A percentile compares a stretch with the other conserved stretches of the same genome.
Evolutionary conservation across 1,284 basidiomycete genomes (phyloP).

Genomic region (Cutaneotrichosporon spelunceum): DNA sequence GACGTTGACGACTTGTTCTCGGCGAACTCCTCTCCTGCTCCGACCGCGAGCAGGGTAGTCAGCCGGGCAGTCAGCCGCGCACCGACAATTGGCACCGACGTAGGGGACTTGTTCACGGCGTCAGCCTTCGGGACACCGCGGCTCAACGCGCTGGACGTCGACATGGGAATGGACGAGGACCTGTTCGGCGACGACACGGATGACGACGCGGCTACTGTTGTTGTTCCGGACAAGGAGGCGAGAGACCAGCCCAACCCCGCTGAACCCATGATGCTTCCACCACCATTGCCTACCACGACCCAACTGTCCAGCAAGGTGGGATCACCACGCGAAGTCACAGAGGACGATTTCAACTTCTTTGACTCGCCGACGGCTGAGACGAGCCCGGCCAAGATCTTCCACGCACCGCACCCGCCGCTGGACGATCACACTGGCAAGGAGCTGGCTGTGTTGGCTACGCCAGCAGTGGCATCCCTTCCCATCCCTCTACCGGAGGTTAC

Average conservation of each 20-base stretch:
- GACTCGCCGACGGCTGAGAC: constrained; percentile 37
- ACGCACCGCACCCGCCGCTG: background rate
- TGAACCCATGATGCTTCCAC: constrained; percentile 1
- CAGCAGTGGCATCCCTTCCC: background rate
- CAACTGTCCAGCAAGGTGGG: background rate
- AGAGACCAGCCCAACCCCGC: background rate
- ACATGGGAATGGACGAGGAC: constrained; percentile 23
- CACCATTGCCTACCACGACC: background rate
- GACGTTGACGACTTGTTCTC: constrained; percentile 46
- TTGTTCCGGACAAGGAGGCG: background rate
- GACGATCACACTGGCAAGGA: constrained; percentile 9
- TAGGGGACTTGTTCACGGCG: constrained; percentile 10
- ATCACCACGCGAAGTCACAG: constrained; percentile 29
- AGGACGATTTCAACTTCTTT: constrained; percentile 50
- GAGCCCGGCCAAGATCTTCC: constrained; percentile 11
- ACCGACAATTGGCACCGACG: background rate
- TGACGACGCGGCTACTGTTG: constrained; percentile 3
- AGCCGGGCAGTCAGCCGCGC: constrained; percentile 1
- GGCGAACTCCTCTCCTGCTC: constrained; percentile 22
- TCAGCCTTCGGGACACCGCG: constrained; percentile 16
- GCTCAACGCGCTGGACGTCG: constrained; percentile 10
- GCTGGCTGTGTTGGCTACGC: background rate
- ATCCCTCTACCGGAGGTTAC: background rate
- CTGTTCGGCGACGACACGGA: constrained; percentile 22
- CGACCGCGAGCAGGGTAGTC: constrained; percentile 9